These are phyloP conservation scores for Melastoma candidum DNA, from an alignment of 441 rosid species.

Conservation along the genomic window DNA sequence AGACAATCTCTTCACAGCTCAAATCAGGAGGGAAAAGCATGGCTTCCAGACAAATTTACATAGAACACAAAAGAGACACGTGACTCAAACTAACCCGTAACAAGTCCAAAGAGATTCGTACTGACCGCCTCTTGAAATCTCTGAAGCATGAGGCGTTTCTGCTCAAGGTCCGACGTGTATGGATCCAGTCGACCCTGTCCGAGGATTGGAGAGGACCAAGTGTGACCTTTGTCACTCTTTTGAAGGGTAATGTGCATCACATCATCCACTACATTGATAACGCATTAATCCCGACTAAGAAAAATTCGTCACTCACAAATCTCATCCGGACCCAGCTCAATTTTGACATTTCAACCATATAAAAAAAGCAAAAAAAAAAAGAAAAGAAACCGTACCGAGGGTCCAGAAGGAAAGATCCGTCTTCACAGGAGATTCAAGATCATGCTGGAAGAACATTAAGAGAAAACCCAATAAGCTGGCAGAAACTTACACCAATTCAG, in stretches of 20 bases:
- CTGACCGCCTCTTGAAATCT: constrained; percentile 33
- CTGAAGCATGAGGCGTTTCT: constrained; percentile 84
- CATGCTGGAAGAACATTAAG: constrained; percentile 42
- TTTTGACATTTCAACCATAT: no score
- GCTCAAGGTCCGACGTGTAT: constrained; percentile 54
- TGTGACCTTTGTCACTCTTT: constrained; percentile 89
- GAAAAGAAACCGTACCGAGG: constrained; percentile 29
- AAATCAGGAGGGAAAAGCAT: no score
- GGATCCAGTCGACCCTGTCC: constrained; percentile 79
- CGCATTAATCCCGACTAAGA: no score
- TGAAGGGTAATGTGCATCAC: constrained; percentile 81
- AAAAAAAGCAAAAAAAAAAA: not conserved
- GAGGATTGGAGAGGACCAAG: constrained; percentile 80
- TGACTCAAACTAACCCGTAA: no score
- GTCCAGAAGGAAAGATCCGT: constrained; percentile 94
- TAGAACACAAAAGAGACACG: no score
- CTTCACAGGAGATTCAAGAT: constrained; percentile 58
- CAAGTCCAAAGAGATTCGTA: no score
- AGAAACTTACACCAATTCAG: not conserved
- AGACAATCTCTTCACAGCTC: no score
- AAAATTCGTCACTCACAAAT: no score
- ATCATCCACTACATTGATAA: constrained; percentile 52
- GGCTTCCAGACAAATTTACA: no score
- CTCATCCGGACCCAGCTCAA: no score
- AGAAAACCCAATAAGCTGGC: no score